Evolutionary conservation across 1,284 basidiomycete species (phyloP).

Genomic region (Ustilago trichophora): DNA sequence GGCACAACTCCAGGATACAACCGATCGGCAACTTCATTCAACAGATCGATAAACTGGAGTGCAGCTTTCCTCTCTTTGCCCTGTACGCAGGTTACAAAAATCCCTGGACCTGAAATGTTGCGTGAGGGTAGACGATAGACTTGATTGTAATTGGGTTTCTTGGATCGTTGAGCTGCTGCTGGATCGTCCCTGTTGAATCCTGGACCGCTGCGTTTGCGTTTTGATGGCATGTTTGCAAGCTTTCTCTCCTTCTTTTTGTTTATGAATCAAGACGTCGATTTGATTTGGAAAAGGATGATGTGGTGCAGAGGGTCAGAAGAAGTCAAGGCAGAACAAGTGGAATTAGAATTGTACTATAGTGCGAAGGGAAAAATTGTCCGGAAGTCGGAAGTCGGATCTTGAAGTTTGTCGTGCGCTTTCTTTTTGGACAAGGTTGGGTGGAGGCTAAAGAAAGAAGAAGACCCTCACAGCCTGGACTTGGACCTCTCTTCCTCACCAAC

Average conservation of each 20-base stretch:
- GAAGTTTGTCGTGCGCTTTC: too few relatives aligned
- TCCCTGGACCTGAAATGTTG: conserved; percentile 50
- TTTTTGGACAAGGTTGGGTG: too few relatives aligned
- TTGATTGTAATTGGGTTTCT: conserved; percentile 29
- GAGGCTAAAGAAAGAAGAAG: too few relatives aligned
- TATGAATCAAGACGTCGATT: too few relatives aligned
- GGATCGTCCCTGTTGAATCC: conserved; percentile 33
- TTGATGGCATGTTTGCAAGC: conserved; percentile 31
- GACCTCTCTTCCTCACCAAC: too few relatives aligned
- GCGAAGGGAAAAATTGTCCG: too few relatives aligned
- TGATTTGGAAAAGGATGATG: too few relatives aligned
- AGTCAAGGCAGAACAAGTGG: too few relatives aligned
- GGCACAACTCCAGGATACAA: conserved; percentile 49
- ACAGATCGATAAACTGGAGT: conserved; percentile 52
- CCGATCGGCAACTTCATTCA: conserved; percentile 54
- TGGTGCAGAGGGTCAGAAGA: too few relatives aligned
- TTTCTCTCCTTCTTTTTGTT: too few relatives aligned
- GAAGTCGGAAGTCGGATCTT: conserved; percentile 20
- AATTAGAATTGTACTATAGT: too few relatives aligned
- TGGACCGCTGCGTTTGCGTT: conserved; percentile 42
- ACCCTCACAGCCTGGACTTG: too few relatives aligned
- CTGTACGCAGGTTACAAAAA: conserved; percentile 57
- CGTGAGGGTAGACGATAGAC: conserved; percentile 29
- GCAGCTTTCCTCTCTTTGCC: conserved; percentile 61
- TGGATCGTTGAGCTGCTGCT: conserved; percentile 11